Base-by-base conservation (phyloP, 1,284 basidiomycete genomes). In the Ganoderma sinense region DNA sequence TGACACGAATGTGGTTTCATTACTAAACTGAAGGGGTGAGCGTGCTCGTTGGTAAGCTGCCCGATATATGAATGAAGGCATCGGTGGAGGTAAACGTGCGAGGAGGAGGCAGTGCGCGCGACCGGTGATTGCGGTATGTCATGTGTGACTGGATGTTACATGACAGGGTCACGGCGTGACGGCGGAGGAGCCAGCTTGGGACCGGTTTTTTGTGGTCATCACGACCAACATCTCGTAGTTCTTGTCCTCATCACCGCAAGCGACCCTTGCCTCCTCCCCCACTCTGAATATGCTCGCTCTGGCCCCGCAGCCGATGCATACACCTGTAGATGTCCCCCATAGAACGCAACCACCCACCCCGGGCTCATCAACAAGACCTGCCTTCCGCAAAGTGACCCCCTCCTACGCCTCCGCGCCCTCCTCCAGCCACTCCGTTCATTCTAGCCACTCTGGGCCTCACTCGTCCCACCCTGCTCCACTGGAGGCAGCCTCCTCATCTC, bases 261-360 rank as follows among this genome's bases (percentile, higher is more conserved):
- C 71, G 66, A 70, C 69, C 65, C 68, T 68, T 69, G 55, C 65
- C 41, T 48, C 60, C 62, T 69, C 66, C 48, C 48, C 62, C 55
- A 61, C 51, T 62, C 36, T 64, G 67, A 76, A 69, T 51, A 80
- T 80, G 78, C 78, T 80, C 56, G 78, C 78, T 59, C 66, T 80
- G 59, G 78, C 78, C 10, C 76, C 75, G 61, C 77, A 78, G 26
- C 72, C 76, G 53, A 75, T 75, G 70, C 77, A 78, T 66, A 72
- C 74, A 53, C 70, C 73, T 43, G 74, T 75, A 74, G 74, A 77
- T 69, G 71, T 71, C 71, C 72, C 75, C 2, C 75, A 73, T 72
- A 74, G 75, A 72, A 75, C 75, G 14, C 76, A 75, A 53, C 74
- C 80, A 51, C 70, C 79, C 29, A 68, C 77, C 10, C 67, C 79